Conservation (phyloP, 2,329 filamentous ascomycete species). For the Fusarium foetens region DNA sequence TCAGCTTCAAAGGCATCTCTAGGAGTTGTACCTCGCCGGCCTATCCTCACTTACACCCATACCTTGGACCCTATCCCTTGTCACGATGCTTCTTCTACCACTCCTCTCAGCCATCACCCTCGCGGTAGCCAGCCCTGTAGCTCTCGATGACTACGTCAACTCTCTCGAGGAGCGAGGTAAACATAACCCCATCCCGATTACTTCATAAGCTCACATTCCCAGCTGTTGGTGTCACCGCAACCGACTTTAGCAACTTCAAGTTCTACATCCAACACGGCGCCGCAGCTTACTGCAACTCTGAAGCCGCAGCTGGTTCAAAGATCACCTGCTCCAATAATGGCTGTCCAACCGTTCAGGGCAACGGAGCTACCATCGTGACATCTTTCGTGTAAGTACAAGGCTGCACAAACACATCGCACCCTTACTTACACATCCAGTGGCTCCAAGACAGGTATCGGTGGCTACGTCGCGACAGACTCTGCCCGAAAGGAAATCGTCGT, state of each 20-base stretch:
- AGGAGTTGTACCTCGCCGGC: constrained; percentile 5
- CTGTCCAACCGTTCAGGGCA: constrained; percentile 57
- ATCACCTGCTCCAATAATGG: constrained; percentile 56
- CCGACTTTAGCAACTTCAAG: constrained; percentile 53
- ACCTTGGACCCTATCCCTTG: background rate
- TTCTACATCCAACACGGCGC: constrained; percentile 64
- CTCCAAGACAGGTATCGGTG: constrained; percentile 56
- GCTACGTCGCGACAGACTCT: constrained; percentile 63
- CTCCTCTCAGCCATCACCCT: constrained; percentile 44
- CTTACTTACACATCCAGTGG: constrained; percentile 50
- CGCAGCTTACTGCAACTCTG: constrained; percentile 65
- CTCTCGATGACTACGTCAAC: constrained; percentile 42
- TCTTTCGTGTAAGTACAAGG: constrained; percentile 52
- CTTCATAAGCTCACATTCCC: background rate
- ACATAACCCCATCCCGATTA: background rate
- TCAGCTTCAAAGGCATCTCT: background rate
- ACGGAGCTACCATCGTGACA: constrained; percentile 56
- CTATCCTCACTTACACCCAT: background rate
- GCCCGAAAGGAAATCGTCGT: constrained; percentile 65
- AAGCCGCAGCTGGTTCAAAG: constrained; percentile 50
- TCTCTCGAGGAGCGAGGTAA: constrained; percentile 51
- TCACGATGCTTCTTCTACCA: constrained; percentile 40
- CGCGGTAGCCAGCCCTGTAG: constrained; percentile 42
- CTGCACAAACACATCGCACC: background rate
- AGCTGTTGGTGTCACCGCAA: constrained; percentile 15